Evolutionary conservation across 768 basidiomycete species (phyloP).

Genomic region (Tylopilus sp.): DNA sequence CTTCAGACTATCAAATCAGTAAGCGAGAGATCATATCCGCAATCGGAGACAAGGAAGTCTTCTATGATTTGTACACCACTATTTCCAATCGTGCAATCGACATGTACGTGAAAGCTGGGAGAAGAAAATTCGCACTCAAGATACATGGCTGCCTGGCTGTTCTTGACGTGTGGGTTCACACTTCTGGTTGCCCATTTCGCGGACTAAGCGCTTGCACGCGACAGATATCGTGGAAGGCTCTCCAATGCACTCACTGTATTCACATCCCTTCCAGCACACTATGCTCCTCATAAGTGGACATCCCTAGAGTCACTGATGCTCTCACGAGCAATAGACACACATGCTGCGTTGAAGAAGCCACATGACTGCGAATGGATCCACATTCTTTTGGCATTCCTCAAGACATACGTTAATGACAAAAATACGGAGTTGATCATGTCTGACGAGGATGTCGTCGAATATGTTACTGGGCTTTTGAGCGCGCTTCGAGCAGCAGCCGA

Average conservation of each 20-base stretch:
- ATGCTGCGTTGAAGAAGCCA: slow-evolving; percentile 51
- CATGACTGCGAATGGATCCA: slow-evolving; percentile 80
- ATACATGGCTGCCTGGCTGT: slow-evolving; percentile 85
- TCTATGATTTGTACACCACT: slow-evolving; percentile 74
- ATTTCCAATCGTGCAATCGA: slow-evolving; percentile 82
- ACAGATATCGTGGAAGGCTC: slow-evolving; percentile 65
- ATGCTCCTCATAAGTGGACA: slow-evolving; percentile 78
- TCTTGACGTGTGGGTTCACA: slow-evolving; percentile 73
- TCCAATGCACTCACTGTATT: slow-evolving; percentile 65
- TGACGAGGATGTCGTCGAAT: slow-evolving; percentile 46
- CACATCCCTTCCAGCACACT: slow-evolving; percentile 80
- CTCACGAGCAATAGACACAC: slow-evolving; percentile 66
- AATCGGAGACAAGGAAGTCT: slow-evolving; percentile 51
- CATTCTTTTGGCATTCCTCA: slow-evolving; percentile 72
- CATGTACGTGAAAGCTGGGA: slow-evolving; percentile 76
- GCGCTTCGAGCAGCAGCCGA: slow-evolving; percentile 48
- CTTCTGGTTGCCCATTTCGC: slow-evolving; percentile 1
- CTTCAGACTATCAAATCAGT: slow-evolving; percentile 42
- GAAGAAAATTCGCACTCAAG: slow-evolving; percentile 82
- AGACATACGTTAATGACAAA: slow-evolving; percentile 56
- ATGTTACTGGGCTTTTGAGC: slow-evolving; percentile 49
- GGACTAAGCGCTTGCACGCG: slow-evolving; percentile 9
- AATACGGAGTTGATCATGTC: slow-evolving; percentile 52
- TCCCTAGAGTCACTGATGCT: slow-evolving; percentile 79
- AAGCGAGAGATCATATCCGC: slow-evolving; percentile 59